Evolutionary conservation across 2,329 filamentous ascomycete species (phyloP).

Genomic region (Dothideomycetes sp.): DNA sequence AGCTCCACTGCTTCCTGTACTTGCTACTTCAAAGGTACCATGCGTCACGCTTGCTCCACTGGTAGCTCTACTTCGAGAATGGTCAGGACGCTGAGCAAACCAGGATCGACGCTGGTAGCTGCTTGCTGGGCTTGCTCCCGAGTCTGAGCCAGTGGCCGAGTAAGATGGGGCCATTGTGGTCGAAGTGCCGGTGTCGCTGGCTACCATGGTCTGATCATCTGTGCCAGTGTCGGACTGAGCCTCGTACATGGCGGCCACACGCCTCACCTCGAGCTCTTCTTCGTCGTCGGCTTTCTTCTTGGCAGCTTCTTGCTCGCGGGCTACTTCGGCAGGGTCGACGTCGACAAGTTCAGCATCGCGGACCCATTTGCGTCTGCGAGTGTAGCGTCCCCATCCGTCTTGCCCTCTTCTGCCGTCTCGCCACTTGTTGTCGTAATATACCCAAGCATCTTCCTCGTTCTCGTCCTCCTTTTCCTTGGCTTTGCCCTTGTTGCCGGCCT

Average conservation of each 20-base stretch:
- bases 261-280: constrained; percentile 5
- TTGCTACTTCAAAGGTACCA: no score
- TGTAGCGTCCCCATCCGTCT: constrained; percentile 93
- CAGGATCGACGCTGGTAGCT: constrained; percentile 8
- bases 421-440: constrained; percentile 99
- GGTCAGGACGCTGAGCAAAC: neutral
- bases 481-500: constrained; percentile 19
- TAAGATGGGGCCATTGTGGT: neutral
- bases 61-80: neutral
- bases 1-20: constrained; percentile 3
- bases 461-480: neutral
- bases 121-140: constrained; percentile 2
- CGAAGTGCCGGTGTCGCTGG: neutral
- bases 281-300: neutral
- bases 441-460: constrained; percentile 66
- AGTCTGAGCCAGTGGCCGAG: neutral
- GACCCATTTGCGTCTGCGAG: constrained; percentile 87
- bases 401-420: constrained; percentile 70
- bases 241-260: neutral
- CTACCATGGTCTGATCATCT: neutral
- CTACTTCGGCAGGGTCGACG: constrained; percentile 32
- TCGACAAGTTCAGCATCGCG: constrained; percentile 93
- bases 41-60: neutral
- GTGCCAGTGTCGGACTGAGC: neutral
- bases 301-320: neutral